Conservation (phyloP, 108 stramenopile genomes). For the Seminavis robusta region DNA sequence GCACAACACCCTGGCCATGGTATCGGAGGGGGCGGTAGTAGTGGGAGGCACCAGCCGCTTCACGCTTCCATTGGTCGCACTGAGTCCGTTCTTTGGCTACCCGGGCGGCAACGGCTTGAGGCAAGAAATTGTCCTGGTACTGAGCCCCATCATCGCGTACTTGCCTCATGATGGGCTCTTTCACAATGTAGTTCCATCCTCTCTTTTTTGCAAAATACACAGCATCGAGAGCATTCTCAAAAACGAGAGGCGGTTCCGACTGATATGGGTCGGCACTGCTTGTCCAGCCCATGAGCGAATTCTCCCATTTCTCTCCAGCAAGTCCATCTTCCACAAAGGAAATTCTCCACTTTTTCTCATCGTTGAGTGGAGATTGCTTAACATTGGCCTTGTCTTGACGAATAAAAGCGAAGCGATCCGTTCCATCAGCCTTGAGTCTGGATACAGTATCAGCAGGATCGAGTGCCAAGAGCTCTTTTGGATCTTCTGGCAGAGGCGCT, state of each 20-base stretch:
- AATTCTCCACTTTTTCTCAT: constrained; percentile 72
- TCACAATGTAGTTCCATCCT: constrained; percentile 89
- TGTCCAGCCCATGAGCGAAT: constrained; percentile 97
- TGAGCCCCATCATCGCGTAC: constrained; percentile 62
- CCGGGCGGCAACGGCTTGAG: constrained; percentile 55
- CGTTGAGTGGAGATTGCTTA: constrained; percentile 49
- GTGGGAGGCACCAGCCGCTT: constrained; percentile 62
- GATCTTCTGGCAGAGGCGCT: constrained; percentile 69
- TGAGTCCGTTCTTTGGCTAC: constrained; percentile 60
- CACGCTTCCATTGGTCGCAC: constrained; percentile 77
- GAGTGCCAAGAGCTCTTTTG: constrained; percentile 67
- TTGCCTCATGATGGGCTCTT: constrained; percentile 64
- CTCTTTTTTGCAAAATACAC: constrained; percentile 89
- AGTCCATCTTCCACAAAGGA: constrained; percentile 74
- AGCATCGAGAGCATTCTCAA: constrained; percentile 86
- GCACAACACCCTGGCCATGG: constrained; percentile 80
- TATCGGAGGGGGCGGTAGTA: constrained; percentile 87
- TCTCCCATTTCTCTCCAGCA: constrained; percentile 72
- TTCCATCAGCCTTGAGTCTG: constrained; percentile 50
- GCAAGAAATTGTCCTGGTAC: constrained; percentile 89
- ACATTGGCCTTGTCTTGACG: constrained; percentile 60
- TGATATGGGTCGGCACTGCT: constrained; percentile 89
- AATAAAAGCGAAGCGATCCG: constrained; percentile 65
- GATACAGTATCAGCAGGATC: constrained; percentile 64
- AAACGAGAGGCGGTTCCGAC: constrained; percentile 69